A percentile compares a stretch with the other conserved stretches of the same genome.
Conservation (phyloP, 768 basidiomycete genomes). For the Suillus ampliporus region DNA sequence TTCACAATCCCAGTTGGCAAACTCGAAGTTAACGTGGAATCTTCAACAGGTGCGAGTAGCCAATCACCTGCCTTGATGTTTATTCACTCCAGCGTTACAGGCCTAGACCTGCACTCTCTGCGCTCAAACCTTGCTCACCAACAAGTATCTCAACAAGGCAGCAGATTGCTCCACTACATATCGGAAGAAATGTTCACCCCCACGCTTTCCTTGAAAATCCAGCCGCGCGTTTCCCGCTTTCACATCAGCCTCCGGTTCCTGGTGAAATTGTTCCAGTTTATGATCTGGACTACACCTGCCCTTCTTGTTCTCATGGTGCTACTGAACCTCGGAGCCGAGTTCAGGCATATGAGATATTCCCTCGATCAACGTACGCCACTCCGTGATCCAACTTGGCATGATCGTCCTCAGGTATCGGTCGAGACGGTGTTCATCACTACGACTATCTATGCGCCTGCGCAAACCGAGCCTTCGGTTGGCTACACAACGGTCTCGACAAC, state of each 20-base stretch:
- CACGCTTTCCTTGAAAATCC: constrained; percentile 45
- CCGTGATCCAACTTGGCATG: constrained; percentile 14
- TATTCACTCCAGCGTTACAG: constrained; percentile 30
- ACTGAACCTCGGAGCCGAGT: constrained; percentile 33
- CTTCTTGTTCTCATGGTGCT: constrained; percentile 25
- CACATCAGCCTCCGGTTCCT: constrained; percentile 15
- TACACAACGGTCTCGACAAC: constrained; percentile 12
- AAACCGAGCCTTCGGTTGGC: constrained; percentile 8
- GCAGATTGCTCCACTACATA: constrained; percentile 60
- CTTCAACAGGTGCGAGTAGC: constrained; percentile 53
- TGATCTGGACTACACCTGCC: constrained; percentile 23
- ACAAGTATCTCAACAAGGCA: constrained; percentile 44
- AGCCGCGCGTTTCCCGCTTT: constrained; percentile 13
- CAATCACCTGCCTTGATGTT: constrained; percentile 2
- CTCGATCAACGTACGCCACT: constrained; percentile 25
- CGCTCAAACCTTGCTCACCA: constrained; percentile 65
- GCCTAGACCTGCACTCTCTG: constrained; percentile 48
- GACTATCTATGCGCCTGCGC: constrained; percentile 25
- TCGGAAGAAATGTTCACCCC: constrained; percentile 65
- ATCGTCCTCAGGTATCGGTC: constrained; percentile 11
- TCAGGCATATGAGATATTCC: constrained; percentile 30
- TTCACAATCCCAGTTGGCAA: constrained; percentile 72
- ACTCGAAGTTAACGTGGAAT: constrained; percentile 66
- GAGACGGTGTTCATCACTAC: constrained; percentile 39
- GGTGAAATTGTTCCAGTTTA: constrained; percentile 19